Percentiles rank a stretch among this genome's conserved stretches.
Conservation (phyloP, 257 asterid species). For the Jacaranda mimosifolia region DNA sequence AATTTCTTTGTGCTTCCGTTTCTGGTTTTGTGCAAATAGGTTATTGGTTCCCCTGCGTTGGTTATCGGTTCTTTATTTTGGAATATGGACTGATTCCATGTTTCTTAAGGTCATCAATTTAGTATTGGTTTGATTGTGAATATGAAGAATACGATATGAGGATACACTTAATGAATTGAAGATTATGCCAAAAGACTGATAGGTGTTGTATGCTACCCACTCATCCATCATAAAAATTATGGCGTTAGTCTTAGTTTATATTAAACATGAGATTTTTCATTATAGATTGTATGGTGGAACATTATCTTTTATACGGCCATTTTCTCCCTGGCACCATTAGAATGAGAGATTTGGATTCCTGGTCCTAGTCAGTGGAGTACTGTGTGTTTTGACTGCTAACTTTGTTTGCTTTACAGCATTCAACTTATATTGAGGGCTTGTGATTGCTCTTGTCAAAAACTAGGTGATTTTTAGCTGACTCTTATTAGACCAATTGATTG, state of each 20-base stretch:
- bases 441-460: conserved; percentile 2
- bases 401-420: neutral
- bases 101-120: neutral
- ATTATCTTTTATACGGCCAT: neutral
- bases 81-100: neutral
- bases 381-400: neutral
- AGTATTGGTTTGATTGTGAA: neutral
- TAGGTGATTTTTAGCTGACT: neutral
- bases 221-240: neutral
- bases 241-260: neutral
- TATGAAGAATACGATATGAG: neutral
- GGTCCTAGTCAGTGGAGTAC: conserved; percentile 1
- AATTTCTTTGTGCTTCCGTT: conserved; percentile 7
- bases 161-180: neutral
- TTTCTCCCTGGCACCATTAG: neutral
- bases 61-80: neutral
- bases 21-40: neutral
- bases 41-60: neutral
- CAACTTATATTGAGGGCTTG: neutral
- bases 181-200: neutral
- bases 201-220: neutral
- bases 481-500: neutral
- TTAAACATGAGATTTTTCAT: neutral
- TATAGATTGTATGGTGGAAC: neutral
- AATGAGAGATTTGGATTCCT: neutral